Base-by-base conservation (phyloP, 495 filamentous ascomycete genomes). In the Cairneyella variabilis region DNA sequence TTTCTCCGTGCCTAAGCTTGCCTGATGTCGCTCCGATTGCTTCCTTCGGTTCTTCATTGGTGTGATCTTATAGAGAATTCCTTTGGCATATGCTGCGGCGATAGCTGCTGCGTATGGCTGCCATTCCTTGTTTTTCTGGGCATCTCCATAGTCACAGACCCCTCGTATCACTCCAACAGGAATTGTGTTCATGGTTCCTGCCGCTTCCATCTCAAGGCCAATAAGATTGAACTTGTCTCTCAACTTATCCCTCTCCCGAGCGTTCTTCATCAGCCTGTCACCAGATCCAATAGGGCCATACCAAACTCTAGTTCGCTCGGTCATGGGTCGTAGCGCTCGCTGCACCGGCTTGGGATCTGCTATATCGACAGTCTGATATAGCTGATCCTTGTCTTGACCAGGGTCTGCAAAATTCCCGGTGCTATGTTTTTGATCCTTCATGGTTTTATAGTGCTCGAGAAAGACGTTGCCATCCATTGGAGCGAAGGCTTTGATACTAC, bases 41-140 rank as follows among this genome's bases (percentile, higher is more conserved):
- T n/a, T n/a, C n/a, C n/a, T n/a, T n/a, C n/a, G n/a, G n/a, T 39
- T n/a, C 22, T 6, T 16, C 5, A 28, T 26, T 5, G 48, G 34
- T 11, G 40, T 41, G n/a, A 56, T 56, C 23, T 3, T 50, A 26
- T 25, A 44, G 14, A 66, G 48, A 55, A 71, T 21, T 20, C 59
- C 67, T 60, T 70, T 71, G 1, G 70, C 65, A 60, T 67, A 73
- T 1, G 67, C 68, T 2, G 70, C 73, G 16, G 69, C 71, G 40
- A 58, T 67, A 2, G 66, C 64, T 14, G 69, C 69, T 2, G 67
- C 69, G 51, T 67, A 72, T n/a, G 21, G 20, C 49, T 76, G 69
- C 71, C 71, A 76, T n/a, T 26, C 46, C 30, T 72, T 67, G 55
- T 68, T 68, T 54, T 74, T 75, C 50, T 69, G 63, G 30, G 45